A percentile compares a stretch with the other conserved stretches of the same genome.
These are phyloP conservation scores for Gynochthodes officinalis DNA, from an alignment of 257 asterid species.

Conservation along the genomic window DNA sequence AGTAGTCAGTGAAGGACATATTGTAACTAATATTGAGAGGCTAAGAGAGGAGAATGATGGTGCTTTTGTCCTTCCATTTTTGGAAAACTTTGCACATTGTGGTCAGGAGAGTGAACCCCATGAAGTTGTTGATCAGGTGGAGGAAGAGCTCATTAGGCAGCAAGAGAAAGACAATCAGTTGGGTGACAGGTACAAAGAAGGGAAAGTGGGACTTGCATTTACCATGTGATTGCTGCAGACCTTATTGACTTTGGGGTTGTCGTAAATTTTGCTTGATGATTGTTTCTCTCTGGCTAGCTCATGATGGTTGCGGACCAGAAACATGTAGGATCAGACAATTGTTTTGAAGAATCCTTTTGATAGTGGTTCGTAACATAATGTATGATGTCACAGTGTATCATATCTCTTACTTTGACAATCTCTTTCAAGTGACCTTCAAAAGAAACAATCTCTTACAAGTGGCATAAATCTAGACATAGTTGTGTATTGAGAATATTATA, in stretches of 20 bases:
- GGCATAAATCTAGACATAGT: too few relatives aligned
- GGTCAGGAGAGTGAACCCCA: conserved; percentile 1
- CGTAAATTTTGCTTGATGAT: not conserved
- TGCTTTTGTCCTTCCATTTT: conserved; percentile 55
- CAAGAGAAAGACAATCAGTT: not conserved
- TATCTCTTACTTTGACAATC: too few relatives aligned
- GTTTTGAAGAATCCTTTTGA: not conserved
- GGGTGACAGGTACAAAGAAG: not conserved
- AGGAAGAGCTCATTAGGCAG: conserved; percentile 7
- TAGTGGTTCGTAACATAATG: not conserved
- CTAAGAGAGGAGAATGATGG: conserved; percentile 33
- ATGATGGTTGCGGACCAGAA: not conserved
- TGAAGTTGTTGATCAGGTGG: conserved; percentile 12
- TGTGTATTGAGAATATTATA: too few relatives aligned
- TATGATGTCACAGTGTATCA: not conserved
- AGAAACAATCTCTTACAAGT: too few relatives aligned
- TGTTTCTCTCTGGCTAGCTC: not conserved
- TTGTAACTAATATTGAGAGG: conserved; percentile 13
- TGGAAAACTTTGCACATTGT: conserved; percentile 32
- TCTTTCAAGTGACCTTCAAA: too few relatives aligned
- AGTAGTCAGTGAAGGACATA: conserved; percentile 20
- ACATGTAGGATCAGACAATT: not conserved
- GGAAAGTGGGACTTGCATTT: not conserved
- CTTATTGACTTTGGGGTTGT: not conserved
- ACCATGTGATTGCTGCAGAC: not conserved